Percentiles rank a stretch among this genome's conserved stretches.
Conservation (phyloP, 2,329 filamentous ascomycete species). For the Trichoderma sp. region DNA sequence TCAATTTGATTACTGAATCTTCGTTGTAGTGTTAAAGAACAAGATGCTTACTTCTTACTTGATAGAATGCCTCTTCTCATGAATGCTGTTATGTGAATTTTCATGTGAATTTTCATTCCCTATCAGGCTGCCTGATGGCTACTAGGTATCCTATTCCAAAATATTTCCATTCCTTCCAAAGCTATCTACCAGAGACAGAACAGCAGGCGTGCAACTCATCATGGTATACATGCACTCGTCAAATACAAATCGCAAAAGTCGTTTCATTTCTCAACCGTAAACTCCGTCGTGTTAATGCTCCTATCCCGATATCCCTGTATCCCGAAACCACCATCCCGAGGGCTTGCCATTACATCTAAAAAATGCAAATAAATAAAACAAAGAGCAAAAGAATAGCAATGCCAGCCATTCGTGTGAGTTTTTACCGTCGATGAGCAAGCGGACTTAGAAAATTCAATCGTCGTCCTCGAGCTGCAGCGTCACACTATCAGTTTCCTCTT, state of each 20-base stretch:
- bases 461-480: constrained; percentile 22
- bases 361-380: neutral
- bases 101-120: neutral
- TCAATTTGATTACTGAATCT: neutral
- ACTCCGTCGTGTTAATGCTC: neutral
- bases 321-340: neutral
- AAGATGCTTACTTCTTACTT: neutral
- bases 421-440: neutral
- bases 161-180: neutral
- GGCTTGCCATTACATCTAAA: neutral
- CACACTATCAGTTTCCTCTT: constrained; percentile 48
- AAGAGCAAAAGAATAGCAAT: neutral
- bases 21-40: neutral
- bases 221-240: neutral
- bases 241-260: neutral
- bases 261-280: neutral
- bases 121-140: neutral
- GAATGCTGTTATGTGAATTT: neutral
- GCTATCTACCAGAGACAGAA: neutral
- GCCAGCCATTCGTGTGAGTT: neutral
- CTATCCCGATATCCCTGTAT: neutral
- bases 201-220: neutral
- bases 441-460: neutral
- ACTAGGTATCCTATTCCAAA: neutral
- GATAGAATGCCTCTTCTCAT: neutral